Evolutionary conservation across 495 filamentous ascomycete genomes (phyloP).

Genomic region (Halenospora varia): DNA sequence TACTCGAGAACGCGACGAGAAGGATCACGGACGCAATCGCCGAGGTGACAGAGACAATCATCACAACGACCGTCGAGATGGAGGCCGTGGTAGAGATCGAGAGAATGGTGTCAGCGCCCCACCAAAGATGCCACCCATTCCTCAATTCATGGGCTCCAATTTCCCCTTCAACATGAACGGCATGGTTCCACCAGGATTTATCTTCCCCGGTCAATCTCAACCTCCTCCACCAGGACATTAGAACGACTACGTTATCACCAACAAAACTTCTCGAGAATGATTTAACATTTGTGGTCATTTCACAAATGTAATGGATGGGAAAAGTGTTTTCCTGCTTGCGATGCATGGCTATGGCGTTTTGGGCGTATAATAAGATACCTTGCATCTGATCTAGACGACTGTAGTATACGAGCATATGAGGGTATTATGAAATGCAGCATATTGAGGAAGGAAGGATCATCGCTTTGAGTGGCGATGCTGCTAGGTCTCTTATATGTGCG

Average conservation of each 20-base stretch:
- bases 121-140: slow-evolving; percentile 20
- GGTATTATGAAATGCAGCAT: not conserved
- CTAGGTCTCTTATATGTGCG: no score
- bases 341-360: not conserved
- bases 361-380: not conserved
- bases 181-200: slow-evolving; percentile 65
- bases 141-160: slow-evolving; percentile 30
- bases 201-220: slow-evolving; percentile 28
- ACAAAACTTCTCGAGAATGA: no score
- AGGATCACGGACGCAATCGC: slow-evolving; percentile 41
- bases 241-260: no score
- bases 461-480: no score
- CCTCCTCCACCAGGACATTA: slow-evolving; percentile 21
- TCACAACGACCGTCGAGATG: slow-evolving; percentile 40
- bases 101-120: slow-evolving; percentile 3
- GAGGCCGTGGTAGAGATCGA: slow-evolving; percentile 36
- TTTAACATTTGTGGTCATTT: not conserved
- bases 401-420: not conserved
- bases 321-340: not conserved
- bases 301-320: not conserved
- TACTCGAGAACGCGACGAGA: slow-evolving; percentile 50
- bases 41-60: slow-evolving; percentile 33
- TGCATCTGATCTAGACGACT: not conserved
- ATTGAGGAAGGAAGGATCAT: no score
- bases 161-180: slow-evolving; percentile 63